Evolutionary conservation across 345 rosid genomes (phyloP).

Genomic region (Fremontodendron californicum): DNA sequence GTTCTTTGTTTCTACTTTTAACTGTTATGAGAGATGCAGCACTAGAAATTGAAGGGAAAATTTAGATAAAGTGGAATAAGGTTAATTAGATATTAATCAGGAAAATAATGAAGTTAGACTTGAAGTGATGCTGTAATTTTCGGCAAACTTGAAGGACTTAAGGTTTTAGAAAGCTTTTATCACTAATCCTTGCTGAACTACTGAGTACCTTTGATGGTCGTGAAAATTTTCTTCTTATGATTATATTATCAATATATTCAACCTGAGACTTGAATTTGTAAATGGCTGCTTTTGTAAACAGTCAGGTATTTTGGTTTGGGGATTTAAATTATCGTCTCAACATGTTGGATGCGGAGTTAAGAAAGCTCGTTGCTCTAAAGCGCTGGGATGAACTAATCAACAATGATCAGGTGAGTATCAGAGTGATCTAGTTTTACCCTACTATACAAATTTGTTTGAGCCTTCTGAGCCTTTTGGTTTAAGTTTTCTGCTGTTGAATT

Average conservation of each 20-base stretch:
- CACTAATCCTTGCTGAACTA: not conserved
- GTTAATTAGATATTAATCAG: not conserved
- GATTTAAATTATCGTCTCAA: constrained; percentile 93
- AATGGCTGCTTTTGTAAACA: constrained; percentile 35
- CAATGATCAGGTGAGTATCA: constrained; percentile 65
- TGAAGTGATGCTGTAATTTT: not conserved
- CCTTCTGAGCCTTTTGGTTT: not conserved
- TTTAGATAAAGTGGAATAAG: not conserved
- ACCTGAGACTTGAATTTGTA: constrained; percentile 2
- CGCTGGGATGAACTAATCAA: constrained; percentile 75
- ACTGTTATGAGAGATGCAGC: not conserved
- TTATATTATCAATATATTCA: not conserved
- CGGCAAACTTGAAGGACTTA: not conserved
- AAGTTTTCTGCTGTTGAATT: not conserved
- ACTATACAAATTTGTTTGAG: not conserved
- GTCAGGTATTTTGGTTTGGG: constrained; percentile 96
- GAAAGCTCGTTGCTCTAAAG: constrained; percentile 68
- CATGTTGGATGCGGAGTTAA: constrained; percentile 62
- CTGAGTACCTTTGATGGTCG: not conserved
- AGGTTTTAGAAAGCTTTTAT: not conserved
- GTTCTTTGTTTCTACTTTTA: not conserved
- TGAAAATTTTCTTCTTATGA: not conserved
- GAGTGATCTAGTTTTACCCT: not conserved
- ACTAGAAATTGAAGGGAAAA: not conserved
- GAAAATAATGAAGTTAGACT: not conserved